A percentile compares a stretch with the other conserved stretches of the same genome.
These are phyloP conservation scores for Verbascum thapsus DNA, from an alignment of 257 asterid species.

Conservation along the genomic window DNA sequence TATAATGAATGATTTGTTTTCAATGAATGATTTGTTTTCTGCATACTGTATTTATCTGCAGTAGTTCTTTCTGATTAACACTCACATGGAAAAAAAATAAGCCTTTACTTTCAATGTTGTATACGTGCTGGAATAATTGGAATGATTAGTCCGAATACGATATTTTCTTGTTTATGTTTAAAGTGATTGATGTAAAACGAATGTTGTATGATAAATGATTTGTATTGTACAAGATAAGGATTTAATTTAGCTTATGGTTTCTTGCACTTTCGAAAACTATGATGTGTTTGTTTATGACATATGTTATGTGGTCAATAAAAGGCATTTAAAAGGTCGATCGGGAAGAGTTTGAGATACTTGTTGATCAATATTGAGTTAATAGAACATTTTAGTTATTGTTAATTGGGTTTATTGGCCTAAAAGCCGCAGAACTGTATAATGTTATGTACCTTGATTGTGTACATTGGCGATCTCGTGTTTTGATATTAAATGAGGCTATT, in stretches of 20 bases:
- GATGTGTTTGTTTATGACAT: too few species aligned
- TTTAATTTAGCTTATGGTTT: constrained; percentile 11
- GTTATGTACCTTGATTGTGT: background rate
- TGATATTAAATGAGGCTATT: background rate
- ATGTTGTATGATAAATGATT: background rate
- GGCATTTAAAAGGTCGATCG: too few species aligned
- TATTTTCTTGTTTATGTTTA: background rate
- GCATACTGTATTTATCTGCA: background rate
- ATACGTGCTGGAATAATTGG: constrained; percentile 3
- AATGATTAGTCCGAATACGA: background rate
- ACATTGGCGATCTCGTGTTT: background rate
- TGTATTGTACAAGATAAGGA: background rate
- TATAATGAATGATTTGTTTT: too few species aligned
- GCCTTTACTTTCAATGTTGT: background rate
- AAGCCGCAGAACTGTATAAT: background rate
- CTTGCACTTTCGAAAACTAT: too few species aligned
- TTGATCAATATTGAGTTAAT: constrained; percentile 2
- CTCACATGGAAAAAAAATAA: background rate
- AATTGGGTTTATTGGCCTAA: background rate
- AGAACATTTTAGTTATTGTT: background rate
- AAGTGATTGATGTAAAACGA: background rate
- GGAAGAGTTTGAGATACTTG: too few species aligned
- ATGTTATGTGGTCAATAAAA: too few species aligned
- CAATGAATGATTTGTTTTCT: too few species aligned
- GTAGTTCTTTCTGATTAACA: background rate